Conservation (phyloP, 441 rosid species). For the Gossypium gossypioides region DNA sequence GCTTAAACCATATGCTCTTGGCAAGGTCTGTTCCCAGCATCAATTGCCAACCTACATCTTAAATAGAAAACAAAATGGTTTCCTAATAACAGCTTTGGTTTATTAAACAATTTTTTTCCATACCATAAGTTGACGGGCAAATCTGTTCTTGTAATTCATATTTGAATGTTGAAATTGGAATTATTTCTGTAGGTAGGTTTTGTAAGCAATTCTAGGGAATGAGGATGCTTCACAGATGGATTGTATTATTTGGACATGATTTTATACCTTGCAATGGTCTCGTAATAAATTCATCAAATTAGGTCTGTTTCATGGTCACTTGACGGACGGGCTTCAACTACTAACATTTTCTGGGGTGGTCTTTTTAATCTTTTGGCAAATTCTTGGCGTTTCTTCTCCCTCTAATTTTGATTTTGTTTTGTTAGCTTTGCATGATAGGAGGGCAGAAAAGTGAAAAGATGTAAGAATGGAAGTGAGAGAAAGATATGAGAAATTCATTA, state of each 20-base stretch:
- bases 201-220: not conserved
- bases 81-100: not conserved
- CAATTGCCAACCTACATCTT: not conserved
- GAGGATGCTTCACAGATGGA: not conserved
- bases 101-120: not conserved
- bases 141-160: not conserved
- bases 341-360: not conserved
- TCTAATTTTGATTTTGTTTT: not conserved
- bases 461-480: not conserved
- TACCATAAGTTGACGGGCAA: not conserved
- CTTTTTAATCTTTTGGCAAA: not conserved
- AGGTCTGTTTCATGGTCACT: not conserved
- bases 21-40: not conserved
- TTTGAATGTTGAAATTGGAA: slow-evolving; percentile 1
- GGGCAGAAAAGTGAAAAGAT: not conserved
- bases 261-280: not conserved
- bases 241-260: not conserved
- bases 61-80: not conserved
- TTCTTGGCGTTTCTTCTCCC: not conserved
- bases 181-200: not conserved
- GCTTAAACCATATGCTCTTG: slow-evolving; percentile 4
- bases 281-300: not conserved
- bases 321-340: not conserved
- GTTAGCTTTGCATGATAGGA: not conserved
- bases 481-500: not conserved